phyloP scores from a whole-genome alignment of 768 basidiomycete species.

The Cystofilobasidium bisporidii region DNA sequence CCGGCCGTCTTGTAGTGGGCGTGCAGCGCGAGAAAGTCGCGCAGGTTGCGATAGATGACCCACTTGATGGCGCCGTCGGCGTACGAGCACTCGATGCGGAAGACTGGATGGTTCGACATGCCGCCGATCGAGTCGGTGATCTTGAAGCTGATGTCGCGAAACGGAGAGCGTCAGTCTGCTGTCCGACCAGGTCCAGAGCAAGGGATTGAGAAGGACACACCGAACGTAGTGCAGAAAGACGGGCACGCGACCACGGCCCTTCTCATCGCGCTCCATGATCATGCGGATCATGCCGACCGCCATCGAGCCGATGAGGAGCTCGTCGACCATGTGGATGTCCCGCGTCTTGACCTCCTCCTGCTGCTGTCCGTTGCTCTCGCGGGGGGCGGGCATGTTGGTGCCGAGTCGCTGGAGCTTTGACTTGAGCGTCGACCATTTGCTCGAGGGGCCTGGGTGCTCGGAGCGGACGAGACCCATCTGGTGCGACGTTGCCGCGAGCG shows the following conservation, averaged over 20 bases:
- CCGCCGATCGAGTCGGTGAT: constrained; percentile 40
- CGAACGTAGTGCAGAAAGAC: constrained; percentile 34
- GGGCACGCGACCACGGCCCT: constrained; percentile 39
- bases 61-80: constrained; percentile 83
- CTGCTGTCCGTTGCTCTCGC: constrained; percentile 2
- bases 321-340: constrained; percentile 33
- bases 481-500: background rate
- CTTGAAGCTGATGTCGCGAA: constrained; percentile 33
- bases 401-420: constrained; percentile 17
- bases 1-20: constrained; percentile 81
- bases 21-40: constrained; percentile 84
- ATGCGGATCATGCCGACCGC: constrained; percentile 41
- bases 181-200: background rate
- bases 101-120: constrained; percentile 37
- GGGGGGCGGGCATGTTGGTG: background rate
- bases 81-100: constrained; percentile 64
- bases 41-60: constrained; percentile 66
- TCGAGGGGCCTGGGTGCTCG: background rate
- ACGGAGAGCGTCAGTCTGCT: constrained; percentile 5
- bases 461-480: background rate
- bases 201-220: background rate
- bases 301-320: constrained; percentile 38
- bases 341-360: background rate
- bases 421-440: constrained; percentile 23
- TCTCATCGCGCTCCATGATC: constrained; percentile 40